Base-by-base conservation (phyloP, 371 early-diverging fungal genomes). In the Mortierella sp. region DNA sequence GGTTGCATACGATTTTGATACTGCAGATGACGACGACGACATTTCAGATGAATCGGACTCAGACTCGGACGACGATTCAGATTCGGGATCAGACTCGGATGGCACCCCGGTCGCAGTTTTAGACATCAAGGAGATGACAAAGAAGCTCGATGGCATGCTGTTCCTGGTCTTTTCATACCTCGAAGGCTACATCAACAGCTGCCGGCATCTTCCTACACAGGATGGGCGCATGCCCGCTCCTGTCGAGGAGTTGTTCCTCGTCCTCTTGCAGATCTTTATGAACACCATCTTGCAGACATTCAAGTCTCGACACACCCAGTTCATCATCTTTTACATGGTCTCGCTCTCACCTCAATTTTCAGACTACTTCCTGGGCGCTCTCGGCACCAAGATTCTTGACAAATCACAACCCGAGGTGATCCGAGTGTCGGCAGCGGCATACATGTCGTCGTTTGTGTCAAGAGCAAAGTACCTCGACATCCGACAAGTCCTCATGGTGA, bases 221-320 rank as follows among this genome's bases (percentile, higher is more conserved):
- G 71, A 78, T 44, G 85, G 81, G 60, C 65, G 49, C 70, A 79
- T 80, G 49, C 78, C 87, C 32, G 35, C 60, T 4, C 85, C 76
- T 1, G 76, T 82, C 74, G 75, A 76, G 21, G 94, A 93, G 24
- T 83, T 95, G 14, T 97, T 94, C 82, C 74, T 90, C 54, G 86
- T 89, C 11, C 83, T 97, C 27, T 86, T 98, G 38, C 91, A 91
- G 43, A 92, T 97, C 38, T 99, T 99, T 84, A 96, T 96, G 75
- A 88, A 92, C 58, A 89, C 92, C 16, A 90, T 98, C 46, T 88
- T 99, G 63, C 95, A 95, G 16, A 99, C 98, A 0, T 93, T 96
- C 87, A 96, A 95, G 78, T 96, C 97, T 41, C 93, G 98, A 16
- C 97, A 96, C 89, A 95, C 96, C 1, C 99, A 99, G 84, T 99